A percentile compares a stretch with the other conserved stretches of the same genome.
Evolutionary conservation across 176 grass and related monocot species (phyloP).

Genomic region (Dactylis glomerata): DNA sequence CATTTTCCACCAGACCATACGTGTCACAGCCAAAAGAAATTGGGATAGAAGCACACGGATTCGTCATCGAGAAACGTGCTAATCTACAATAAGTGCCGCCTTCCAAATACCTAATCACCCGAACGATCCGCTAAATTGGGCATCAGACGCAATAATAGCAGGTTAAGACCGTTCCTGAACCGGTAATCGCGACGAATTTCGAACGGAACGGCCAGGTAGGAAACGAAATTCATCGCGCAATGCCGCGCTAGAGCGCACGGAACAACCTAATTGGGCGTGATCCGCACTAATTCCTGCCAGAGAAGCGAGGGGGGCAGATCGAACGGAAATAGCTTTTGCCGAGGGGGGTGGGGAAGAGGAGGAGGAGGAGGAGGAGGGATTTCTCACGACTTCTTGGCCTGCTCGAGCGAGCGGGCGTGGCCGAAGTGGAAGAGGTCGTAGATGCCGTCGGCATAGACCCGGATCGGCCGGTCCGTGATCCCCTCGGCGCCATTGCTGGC

Average conservation of each 20-base stretch:
- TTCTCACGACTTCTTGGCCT: conserved; percentile 78
- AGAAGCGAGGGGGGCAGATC: conserved; percentile 14
- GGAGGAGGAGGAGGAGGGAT: not conserved
- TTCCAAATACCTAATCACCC: not conserved
- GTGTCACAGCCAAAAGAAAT: not conserved
- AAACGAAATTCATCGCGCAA: not conserved
- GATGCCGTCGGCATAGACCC: conserved; percentile 88
- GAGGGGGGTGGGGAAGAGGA: no score
- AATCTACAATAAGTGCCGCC: not conserved
- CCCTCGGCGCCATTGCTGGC: conserved; percentile 18
- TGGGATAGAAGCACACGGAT: not conserved
- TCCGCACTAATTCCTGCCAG: not conserved
- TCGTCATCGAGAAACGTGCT: not conserved
- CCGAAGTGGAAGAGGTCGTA: conserved; percentile 98
- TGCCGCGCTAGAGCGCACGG: not conserved
- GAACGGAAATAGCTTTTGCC: not conserved
- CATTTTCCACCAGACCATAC: not conserved
- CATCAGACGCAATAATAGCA: not conserved
- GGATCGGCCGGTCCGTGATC: conserved; percentile 53
- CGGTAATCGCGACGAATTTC: not conserved
- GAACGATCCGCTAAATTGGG: not conserved
- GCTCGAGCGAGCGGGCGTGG: conserved; percentile 84
- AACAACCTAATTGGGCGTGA: not conserved
- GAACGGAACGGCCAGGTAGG: not conserved
- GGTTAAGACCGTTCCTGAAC: not conserved